phyloP scores from a whole-genome alignment of 306 rosid species.

The Begonia peltatifolia region DNA sequence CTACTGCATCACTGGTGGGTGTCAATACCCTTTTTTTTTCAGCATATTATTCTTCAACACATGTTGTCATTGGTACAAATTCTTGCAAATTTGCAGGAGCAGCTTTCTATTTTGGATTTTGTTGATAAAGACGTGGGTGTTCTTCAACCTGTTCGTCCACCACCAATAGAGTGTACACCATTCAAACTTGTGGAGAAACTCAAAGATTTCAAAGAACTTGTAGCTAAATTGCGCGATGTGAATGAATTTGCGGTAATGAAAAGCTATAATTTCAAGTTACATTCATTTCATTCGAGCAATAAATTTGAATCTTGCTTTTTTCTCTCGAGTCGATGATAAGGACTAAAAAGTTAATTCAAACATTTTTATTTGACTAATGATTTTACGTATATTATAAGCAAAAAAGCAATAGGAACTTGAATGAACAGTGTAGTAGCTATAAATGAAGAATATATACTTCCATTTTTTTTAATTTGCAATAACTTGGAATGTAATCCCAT shows the following conservation, averaged over 20 bases:
- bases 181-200: slow-evolving; percentile 68
- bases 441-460: no score
- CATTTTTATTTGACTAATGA: no score
- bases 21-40: neutral
- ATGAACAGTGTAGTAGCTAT: no score
- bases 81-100: slow-evolving; percentile 32
- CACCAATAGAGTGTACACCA: slow-evolving; percentile 44
- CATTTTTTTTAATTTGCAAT: no score
- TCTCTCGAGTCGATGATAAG: no score
- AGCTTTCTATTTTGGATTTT: slow-evolving; percentile 48
- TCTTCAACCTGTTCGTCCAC: slow-evolving; percentile 40
- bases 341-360: no score
- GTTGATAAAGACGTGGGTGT: slow-evolving; percentile 37
- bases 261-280: neutral
- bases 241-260: slow-evolving; percentile 72
- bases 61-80: slow-evolving; percentile 5
- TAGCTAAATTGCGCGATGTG: slow-evolving; percentile 53
- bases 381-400: no score
- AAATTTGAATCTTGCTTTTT: no score
- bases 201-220: slow-evolving; percentile 67
- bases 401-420: no score
- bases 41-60: neutral
- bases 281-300: no score
- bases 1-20: neutral
- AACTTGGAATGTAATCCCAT: no score